A percentile compares a stretch with the other conserved stretches of the same genome.
Evolutionary conservation across 1,284 basidiomycete genomes (phyloP).

Genomic region (Sporisorium scitamineum): DNA sequence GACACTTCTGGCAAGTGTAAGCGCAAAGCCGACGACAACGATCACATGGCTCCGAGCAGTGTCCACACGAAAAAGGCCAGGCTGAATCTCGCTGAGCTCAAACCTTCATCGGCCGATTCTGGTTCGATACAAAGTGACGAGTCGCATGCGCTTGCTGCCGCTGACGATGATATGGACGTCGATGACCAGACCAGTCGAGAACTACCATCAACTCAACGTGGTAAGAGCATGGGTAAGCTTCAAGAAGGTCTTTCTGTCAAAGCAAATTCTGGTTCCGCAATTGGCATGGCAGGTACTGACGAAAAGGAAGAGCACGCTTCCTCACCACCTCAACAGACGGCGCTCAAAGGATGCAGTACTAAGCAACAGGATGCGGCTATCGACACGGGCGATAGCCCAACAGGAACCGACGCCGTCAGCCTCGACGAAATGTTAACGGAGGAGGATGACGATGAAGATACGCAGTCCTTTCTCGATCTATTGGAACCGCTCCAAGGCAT

Average conservation of each 20-base stretch:
- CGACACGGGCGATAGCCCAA: background rate
- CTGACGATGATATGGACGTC: conserved; percentile 18
- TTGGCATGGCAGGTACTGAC: background rate
- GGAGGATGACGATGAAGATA: conserved; percentile 28
- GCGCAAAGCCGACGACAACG: conserved; percentile 20
- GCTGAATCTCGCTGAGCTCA: background rate
- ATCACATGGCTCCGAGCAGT: background rate
- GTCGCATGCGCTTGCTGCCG: background rate
- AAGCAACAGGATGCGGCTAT: background rate
- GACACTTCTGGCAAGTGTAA: conserved; percentile 10
- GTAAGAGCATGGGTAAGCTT: conserved; percentile 11
- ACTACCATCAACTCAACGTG: background rate
- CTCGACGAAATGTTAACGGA: conserved; percentile 1
- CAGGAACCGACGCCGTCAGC: conserved; percentile 7
- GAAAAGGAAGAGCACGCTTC: background rate
- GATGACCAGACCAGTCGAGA: conserved; percentile 4
- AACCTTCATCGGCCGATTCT: background rate
- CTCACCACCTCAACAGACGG: background rate
- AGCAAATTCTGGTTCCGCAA: background rate
- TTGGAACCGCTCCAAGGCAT: conserved; percentile 18
- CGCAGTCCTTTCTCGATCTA: conserved; percentile 31
- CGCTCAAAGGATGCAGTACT: background rate
- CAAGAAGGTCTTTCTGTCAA: conserved; percentile 8
- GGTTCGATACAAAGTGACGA: background rate
- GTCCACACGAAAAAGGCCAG: conserved; percentile 7